phyloP scores from a whole-genome alignment of 2,329 filamentous ascomycete species.

The Alternaria sp. region DNA sequence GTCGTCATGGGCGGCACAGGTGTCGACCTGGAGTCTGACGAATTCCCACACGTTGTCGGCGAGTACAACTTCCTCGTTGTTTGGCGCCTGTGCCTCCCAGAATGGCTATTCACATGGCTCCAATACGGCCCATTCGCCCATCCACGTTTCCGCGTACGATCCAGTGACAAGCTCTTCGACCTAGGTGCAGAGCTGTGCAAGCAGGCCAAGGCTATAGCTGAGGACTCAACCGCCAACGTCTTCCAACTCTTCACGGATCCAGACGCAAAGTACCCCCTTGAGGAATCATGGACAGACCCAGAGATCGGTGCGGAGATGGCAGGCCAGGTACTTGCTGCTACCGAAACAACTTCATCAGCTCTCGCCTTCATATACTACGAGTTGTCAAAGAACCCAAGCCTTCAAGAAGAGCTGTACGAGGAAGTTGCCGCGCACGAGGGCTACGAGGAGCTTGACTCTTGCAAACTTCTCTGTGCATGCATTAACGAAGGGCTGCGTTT shows the following conservation, averaged over 20 bases:
- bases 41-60: conserved; percentile 25
- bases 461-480: conserved; percentile 20
- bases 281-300: conserved; percentile 18
- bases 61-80: conserved; percentile 31
- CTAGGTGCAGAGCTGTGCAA: conserved; percentile 19
- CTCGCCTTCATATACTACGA: conserved; percentile 30
- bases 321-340: conserved; percentile 28
- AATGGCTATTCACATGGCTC: conserved; percentile 26
- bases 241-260: conserved; percentile 21
- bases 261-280: conserved; percentile 23
- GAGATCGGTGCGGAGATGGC: conserved; percentile 30
- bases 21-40: conserved; percentile 17
- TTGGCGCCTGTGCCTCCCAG: conserved; percentile 26
- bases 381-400: conserved; percentile 20
- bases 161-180: conserved; percentile 26
- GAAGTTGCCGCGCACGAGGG: conserved; percentile 22
- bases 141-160: conserved; percentile 23
- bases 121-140: conserved; percentile 22
- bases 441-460: conserved; percentile 22
- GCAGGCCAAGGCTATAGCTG: conserved; percentile 11
- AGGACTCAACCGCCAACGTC: conserved; percentile 11
- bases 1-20: conserved; percentile 25
- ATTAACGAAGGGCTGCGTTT: conserved; percentile 30
- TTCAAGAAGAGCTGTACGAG: conserved; percentile 18
- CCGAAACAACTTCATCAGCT: conserved; percentile 26